Conservation (phyloP, 2,329 filamentous ascomycete species). For the Xylaria sp. region DNA sequence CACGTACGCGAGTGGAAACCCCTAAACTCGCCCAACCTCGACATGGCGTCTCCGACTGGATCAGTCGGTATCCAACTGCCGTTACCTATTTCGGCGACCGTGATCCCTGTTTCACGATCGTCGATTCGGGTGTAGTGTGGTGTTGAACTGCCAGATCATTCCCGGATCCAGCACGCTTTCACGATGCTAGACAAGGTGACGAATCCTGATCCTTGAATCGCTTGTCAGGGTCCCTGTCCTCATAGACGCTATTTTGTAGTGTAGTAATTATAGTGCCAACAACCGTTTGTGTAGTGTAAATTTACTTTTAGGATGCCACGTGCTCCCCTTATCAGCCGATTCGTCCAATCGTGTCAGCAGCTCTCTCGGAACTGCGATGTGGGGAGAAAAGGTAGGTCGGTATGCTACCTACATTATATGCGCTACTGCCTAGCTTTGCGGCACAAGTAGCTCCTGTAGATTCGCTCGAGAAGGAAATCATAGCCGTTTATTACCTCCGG, state of each 20-base stretch:
- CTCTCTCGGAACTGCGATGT: neutral
- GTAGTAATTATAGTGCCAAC: slow-evolving; percentile 30
- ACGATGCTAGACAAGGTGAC: slow-evolving; percentile 16
- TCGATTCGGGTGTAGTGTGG: slow-evolving; percentile 18
- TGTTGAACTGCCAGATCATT: slow-evolving; percentile 24
- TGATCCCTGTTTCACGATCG: slow-evolving; percentile 28
- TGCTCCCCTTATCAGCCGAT: neutral
- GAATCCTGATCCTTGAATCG: slow-evolving; percentile 22
- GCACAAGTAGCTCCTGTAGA: neutral
- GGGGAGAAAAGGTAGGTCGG: neutral
- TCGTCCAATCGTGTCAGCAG: slow-evolving; percentile 10
- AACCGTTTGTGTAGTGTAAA: no score
- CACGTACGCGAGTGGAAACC: slow-evolving; percentile 6
- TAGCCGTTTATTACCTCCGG: slow-evolving; percentile 1
- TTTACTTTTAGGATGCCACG: slow-evolving; percentile 9
- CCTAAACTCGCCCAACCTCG: neutral
- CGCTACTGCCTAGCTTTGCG: neutral
- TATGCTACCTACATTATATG: neutral
- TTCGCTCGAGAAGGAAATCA: neutral
- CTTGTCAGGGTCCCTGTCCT: neutral
- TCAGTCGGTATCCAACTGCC: slow-evolving; percentile 8
- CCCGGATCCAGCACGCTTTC: slow-evolving; percentile 13
- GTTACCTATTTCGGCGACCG: slow-evolving; percentile 11
- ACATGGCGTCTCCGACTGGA: neutral
- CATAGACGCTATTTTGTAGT: slow-evolving; percentile 3